Base-by-base conservation (phyloP, 352 stramenopile species). In the Peronospora farinosa region DNA sequence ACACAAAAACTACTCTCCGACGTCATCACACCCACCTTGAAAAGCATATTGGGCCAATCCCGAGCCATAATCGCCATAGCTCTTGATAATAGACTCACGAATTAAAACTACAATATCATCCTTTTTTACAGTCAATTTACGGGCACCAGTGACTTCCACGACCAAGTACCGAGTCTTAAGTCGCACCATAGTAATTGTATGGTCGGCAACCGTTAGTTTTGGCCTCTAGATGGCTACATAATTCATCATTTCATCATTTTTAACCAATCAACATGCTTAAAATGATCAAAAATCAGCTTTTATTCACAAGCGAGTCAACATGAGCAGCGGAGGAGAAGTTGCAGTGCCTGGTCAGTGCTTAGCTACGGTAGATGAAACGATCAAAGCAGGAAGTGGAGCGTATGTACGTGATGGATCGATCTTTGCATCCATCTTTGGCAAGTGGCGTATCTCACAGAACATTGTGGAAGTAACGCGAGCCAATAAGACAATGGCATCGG, bases 121-220 rank as follows among this genome's bases (percentile, higher is more conserved):
- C 46, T 72, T 80, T 57, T 81, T 67, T n/a, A 78, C 40, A 21
- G 52, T 19, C 31, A 80, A 58, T 47, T 77, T 86, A 16, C 69
- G 65, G 16, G 59, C 54, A 15, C 54, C 66, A 28, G 61, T 57
- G n/a, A 74, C 53, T 55, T 89, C 76, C 47, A 83, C 72, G 43
- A 88, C 49, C 47, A 90, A 40, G 61, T 88, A 90, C 12, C 76
- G 74, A 12, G 76, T 87, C 65, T 90, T 90, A 13, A 87, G 74
- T 7, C 78, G 74, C 51, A 90, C 78, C 78, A 90, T 90, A 21
- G 7, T 4, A 12, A 35, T 12, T 35, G 31, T 7, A 35, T 35
- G 31, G 31, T 35, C 19, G 19, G 1, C 3, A 3, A 21, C 19
- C 19, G 19, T 21, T 21, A 21, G 1, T 21, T 21, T 21, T 21